Evolutionary conservation across 306 rosid genomes (phyloP).

Genomic region (Sindora glabra): DNA sequence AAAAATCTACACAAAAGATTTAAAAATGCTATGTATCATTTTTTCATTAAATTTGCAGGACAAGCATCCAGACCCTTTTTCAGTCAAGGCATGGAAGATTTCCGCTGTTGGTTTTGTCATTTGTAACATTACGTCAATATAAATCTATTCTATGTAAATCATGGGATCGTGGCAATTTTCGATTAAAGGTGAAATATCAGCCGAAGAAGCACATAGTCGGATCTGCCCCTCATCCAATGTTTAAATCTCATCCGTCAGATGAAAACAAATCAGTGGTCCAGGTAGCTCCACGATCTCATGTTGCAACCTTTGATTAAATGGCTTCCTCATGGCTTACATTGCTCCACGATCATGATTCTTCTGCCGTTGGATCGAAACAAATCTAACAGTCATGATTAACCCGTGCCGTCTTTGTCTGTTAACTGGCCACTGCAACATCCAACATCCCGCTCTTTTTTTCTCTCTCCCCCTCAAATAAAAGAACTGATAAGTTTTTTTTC

Average conservation of each 20-base stretch:
- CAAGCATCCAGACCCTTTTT: too few species aligned
- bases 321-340: constrained; percentile 38
- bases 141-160: too few species aligned
- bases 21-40: too few species aligned
- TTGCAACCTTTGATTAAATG: constrained; percentile 49
- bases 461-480: neutral
- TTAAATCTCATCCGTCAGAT: constrained; percentile 26
- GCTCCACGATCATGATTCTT: constrained; percentile 41
- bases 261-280: constrained; percentile 7
- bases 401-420: neutral
- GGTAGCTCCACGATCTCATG: constrained; percentile 37
- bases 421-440: neutral
- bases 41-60: too few species aligned
- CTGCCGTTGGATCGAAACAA: constrained; percentile 10
- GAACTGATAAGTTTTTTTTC: neutral
- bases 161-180: neutral
- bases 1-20: too few species aligned
- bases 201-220: neutral
- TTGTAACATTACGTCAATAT: too few species aligned
- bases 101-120: too few species aligned
- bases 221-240: constrained; percentile 25
- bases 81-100: too few species aligned
- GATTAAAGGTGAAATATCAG: neutral
- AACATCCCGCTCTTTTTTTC: constrained; percentile 26
- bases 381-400: constrained; percentile 22